Percentiles rank a stretch among this genome's conserved stretches.
Evolutionary conservation across 805 yeast genomes (phyloP).

Genomic region (Barnettozyma sp.): DNA sequence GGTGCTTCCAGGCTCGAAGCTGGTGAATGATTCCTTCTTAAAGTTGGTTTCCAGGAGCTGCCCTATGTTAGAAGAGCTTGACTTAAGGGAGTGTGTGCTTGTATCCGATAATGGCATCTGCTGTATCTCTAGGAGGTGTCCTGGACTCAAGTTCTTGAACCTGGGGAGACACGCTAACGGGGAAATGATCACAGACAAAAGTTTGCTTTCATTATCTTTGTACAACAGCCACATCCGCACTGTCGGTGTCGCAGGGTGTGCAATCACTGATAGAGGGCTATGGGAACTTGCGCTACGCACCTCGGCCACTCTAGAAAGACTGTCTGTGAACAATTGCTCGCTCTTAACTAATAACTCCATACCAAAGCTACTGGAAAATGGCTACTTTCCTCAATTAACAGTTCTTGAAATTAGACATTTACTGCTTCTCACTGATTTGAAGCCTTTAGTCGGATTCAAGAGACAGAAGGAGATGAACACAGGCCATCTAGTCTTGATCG

Average conservation of each 20-base stretch:
- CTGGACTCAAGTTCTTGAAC: constrained; percentile 51
- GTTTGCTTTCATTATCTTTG: constrained; percentile 50
- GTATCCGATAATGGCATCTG: constrained; percentile 72
- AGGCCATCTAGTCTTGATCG: constrained; percentile 48
- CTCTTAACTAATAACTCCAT: constrained; percentile 50
- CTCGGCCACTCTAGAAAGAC: constrained; percentile 47
- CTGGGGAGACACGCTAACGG: constrained; percentile 74
- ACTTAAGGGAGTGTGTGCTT: constrained; percentile 76
- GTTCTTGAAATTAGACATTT: constrained; percentile 76
- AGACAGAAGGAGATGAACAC: constrained; percentile 26
- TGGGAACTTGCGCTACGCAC: constrained; percentile 69
- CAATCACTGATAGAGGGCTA: constrained; percentile 64
- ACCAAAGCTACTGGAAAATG: constrained; percentile 38
- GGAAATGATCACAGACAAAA: constrained; percentile 60
- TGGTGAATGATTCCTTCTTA: constrained; percentile 54
- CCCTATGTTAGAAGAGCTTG: constrained; percentile 57
- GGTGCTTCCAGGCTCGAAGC: constrained; percentile 64
- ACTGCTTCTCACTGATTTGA: constrained; percentile 46
- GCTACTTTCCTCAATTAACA: constrained; percentile 50
- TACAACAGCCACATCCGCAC: constrained; percentile 48
- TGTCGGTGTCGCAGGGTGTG: constrained; percentile 85
- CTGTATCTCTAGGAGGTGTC: constrained; percentile 57
- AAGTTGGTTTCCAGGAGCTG: constrained; percentile 45
- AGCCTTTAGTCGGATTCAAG: constrained; percentile 64
- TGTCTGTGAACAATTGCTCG: constrained; percentile 71